A percentile compares a stretch with the other conserved stretches of the same genome.
These are phyloP conservation scores for Mytilinidion resinicola DNA, from an alignment of 495 filamentous ascomycete genomes.

Conservation along the genomic window DNA sequence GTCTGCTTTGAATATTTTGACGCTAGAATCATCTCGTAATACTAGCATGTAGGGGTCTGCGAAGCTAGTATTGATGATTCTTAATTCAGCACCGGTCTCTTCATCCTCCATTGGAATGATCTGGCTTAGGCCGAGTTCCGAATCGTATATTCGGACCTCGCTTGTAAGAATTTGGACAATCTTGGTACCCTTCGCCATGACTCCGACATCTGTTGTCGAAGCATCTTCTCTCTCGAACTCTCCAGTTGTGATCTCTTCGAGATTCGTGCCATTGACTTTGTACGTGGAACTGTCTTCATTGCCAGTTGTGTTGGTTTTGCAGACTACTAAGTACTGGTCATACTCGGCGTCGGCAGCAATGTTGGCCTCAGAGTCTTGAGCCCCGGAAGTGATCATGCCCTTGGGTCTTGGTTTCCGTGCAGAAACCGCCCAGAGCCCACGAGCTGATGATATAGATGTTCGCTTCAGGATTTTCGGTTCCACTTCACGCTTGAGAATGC, in stretches of 20 bases:
- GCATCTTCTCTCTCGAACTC: slow-evolving; percentile 89
- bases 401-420: slow-evolving; percentile 53
- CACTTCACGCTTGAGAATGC: slow-evolving; percentile 68
- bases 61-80: slow-evolving; percentile 75
- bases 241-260: slow-evolving; percentile 60
- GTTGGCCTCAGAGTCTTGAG: slow-evolving; percentile 37
- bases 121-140: slow-evolving; percentile 80
- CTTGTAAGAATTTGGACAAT: slow-evolving; percentile 79
- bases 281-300: slow-evolving; percentile 54
- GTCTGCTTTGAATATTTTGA: slow-evolving; percentile 69
- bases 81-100: slow-evolving; percentile 65
- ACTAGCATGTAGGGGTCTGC: slow-evolving; percentile 83
- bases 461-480: slow-evolving; percentile 57
- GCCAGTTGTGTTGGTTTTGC: slow-evolving; percentile 50
- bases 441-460: slow-evolving; percentile 55
- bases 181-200: slow-evolving; percentile 63
- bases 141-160: slow-evolving; percentile 82
- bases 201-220: slow-evolving; percentile 72
- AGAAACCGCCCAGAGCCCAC: slow-evolving; percentile 58
- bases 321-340: slow-evolving; percentile 65
- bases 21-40: slow-evolving; percentile 70
- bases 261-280: slow-evolving; percentile 52
- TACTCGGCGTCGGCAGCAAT: slow-evolving; percentile 45
- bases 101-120: slow-evolving; percentile 89
- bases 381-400: slow-evolving; percentile 46